Base-by-base conservation (phyloP, 192 early-diverging fungal species). In the Powellomyces hirtus region DNA sequence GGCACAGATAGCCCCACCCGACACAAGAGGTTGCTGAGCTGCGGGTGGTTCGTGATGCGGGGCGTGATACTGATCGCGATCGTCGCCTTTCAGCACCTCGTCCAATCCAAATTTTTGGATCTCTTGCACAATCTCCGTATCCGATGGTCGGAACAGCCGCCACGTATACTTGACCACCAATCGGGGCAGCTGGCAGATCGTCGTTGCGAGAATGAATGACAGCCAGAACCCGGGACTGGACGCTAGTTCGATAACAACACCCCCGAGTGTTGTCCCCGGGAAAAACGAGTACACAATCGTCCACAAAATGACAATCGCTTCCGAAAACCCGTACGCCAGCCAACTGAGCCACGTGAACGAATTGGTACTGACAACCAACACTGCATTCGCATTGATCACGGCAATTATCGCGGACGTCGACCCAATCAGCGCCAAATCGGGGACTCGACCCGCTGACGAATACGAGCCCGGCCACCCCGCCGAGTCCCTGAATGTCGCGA, bases 101-200 rank as follows among this genome's bases (percentile, higher is more conserved):
- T 50, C 62, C 62, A 63, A 24, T 20, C 45, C 46, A 27, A 50
- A 49, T 22, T 66, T 29, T 22, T 64, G 53, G 20, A 61, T 37
- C 79, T 95, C 94, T 45, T 91, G 92, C 51, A 97, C 84, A 38
- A 97, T 84, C 30, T 94, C 89, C 6, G 87, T 86, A 74, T 97
- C 92, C 42, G 81, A 91, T 0, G 95, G 95, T 34, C 77, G 77
- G 68, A 90, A 84, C 35, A 86, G 82, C 31, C 91, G 89, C 16
- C 83, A 77, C 38, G 80, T 72, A 71, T 88, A 90, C 75, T 89
- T 88, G 45, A 80, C 76, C 30, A 81, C 74, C 44, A 88, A 79
- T 38, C 91, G 88, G 22, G 95, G 95, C 65, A 92, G 62, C 73
- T 90, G 82, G 38, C 91, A 91, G 20, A 87, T 36, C 0, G 86